Conservation (phyloP, 805 yeast species). For the Metschnikowia henanensis region DNA sequence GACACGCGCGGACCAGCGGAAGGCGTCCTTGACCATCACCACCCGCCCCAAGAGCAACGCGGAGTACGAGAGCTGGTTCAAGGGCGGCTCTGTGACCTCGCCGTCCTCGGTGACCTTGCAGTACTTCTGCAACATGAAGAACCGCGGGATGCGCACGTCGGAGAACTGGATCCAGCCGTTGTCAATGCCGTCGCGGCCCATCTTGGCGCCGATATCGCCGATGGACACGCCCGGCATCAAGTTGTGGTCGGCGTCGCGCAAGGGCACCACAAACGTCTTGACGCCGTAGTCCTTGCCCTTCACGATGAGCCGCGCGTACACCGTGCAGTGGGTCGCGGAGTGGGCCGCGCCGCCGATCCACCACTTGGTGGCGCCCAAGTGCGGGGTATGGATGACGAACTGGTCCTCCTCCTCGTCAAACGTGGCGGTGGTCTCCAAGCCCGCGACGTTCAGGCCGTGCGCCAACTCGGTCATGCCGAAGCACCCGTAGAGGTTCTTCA, state of each 20-base stretch:
- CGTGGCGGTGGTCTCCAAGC: constrained; percentile 88
- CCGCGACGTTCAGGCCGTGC: constrained; percentile 83
- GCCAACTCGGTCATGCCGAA: constrained; percentile 68
- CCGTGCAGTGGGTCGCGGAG: constrained; percentile 85
- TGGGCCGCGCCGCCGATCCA: constrained; percentile 99
- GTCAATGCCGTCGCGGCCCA: constrained; percentile 96
- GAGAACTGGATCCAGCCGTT: constrained; percentile 96
- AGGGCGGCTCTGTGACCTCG: constrained; percentile 72
- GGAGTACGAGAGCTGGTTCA: constrained; percentile 86
- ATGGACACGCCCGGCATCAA: constrained; percentile 76
- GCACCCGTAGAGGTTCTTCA: constrained; percentile 62
- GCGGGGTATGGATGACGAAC: constrained; percentile 81
- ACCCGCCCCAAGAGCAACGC: constrained; percentile 90
- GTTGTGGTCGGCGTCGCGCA: constrained; percentile 73
- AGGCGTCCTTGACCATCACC: constrained; percentile 84
- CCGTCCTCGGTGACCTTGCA: constrained; percentile 70
- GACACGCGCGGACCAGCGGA: constrained; percentile 75
- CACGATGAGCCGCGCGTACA: constrained; percentile 80
- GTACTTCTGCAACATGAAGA: constrained; percentile 78
- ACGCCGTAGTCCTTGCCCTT: constrained; percentile 89
- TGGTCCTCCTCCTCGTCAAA: constrained; percentile 64
- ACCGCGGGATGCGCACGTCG: constrained; percentile 80
- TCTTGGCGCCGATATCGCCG: constrained; percentile 93
- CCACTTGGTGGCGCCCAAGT: constrained; percentile 94
- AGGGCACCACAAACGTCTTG: constrained; percentile 87